Evolutionary conservation across 495 filamentous ascomycete genomes (phyloP).

Genomic region (Trypethelium eluteriae): DNA sequence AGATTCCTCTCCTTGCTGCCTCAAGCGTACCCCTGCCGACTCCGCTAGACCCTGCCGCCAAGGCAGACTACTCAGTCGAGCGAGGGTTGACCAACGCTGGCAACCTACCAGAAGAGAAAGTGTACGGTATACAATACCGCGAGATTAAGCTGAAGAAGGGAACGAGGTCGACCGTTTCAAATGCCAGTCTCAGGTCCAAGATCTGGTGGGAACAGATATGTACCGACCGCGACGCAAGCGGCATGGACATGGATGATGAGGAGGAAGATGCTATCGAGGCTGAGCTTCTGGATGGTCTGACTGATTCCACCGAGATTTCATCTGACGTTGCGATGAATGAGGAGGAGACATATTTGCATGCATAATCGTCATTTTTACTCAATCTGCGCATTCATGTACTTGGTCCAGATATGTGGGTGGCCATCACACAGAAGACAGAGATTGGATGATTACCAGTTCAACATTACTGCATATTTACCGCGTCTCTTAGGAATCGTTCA

Average conservation of each 20-base stretch:
- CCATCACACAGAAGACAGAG: too few species aligned
- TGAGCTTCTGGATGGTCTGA: neutral
- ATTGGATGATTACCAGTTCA: too few species aligned
- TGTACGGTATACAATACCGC: neutral
- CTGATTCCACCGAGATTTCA: neutral
- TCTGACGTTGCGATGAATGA: neutral
- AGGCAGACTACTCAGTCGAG: neutral
- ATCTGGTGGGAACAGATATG: conserved; percentile 1
- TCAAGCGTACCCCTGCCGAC: neutral
- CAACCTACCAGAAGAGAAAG: neutral
- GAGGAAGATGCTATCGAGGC: neutral
- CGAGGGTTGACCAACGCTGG: neutral
- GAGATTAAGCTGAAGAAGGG: neutral
- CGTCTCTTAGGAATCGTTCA: too few species aligned
- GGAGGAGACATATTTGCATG: neutral
- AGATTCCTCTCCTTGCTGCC: neutral
- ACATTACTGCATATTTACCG: too few species aligned
- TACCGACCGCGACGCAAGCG: neutral
- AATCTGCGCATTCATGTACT: neutral
- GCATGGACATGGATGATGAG: neutral
- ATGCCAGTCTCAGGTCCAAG: neutral
- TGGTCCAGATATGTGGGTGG: too few species aligned
- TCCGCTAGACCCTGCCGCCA: neutral
- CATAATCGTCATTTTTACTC: neutral
- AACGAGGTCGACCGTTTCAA: neutral